A percentile compares a stretch with the other conserved stretches of the same genome.
Conservation (phyloP, 345 rosid genomes). For the Euphorbia peplus region DNA sequence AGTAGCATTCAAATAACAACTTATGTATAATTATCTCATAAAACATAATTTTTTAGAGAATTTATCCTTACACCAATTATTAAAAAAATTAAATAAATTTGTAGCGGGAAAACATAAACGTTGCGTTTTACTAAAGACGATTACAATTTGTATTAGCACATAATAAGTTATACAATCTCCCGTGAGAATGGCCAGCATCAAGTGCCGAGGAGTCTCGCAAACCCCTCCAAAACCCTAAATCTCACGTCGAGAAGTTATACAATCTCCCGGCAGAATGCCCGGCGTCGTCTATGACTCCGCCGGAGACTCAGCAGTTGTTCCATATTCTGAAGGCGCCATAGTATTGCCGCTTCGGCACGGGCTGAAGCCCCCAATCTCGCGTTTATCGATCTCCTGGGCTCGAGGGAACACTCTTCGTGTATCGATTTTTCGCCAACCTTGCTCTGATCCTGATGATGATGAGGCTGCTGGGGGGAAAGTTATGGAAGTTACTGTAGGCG, state of each 20-base stretch:
- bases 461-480: constrained; percentile 55
- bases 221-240: constrained; percentile 40
- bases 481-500: constrained; percentile 58
- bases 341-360: constrained; percentile 64
- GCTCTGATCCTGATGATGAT: constrained; percentile 22
- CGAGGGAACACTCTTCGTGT: constrained; percentile 82
- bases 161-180: too few relatives aligned
- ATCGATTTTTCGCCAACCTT: constrained; percentile 45
- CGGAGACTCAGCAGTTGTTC: constrained; percentile 40
- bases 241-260: not conserved
- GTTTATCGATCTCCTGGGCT: constrained; percentile 79
- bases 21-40: too few relatives aligned
- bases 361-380: constrained; percentile 57
- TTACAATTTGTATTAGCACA: too few relatives aligned
- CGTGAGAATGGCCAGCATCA: too few relatives aligned
- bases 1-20: too few relatives aligned
- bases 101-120: constrained; percentile 4
- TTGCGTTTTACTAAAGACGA: not conserved
- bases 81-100: not conserved
- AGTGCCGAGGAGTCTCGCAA: constrained; percentile 3
- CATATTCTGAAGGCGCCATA: constrained; percentile 29
- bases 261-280: constrained; percentile 38
- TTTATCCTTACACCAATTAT: too few relatives aligned
- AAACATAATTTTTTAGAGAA: too few relatives aligned
- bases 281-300: constrained; percentile 24